These are phyloP conservation scores for Calvatia gigantea DNA, from an alignment of 768 basidiomycete genomes.

Conservation along the genomic window DNA sequence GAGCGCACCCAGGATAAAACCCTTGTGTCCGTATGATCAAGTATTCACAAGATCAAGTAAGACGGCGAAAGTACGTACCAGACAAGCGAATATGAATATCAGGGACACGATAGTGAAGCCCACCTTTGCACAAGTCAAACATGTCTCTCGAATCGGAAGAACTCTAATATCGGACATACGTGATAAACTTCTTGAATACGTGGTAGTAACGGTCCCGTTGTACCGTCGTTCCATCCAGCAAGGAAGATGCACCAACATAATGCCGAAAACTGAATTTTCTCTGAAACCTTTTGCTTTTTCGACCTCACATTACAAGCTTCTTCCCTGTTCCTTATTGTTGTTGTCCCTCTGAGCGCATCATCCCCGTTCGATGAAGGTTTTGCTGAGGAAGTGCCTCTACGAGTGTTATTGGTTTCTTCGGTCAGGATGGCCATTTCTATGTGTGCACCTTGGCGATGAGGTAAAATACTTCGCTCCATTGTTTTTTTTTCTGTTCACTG, in stretches of 20 bases:
- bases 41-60: neutral
- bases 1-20: conserved; percentile 36
- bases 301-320: conserved; percentile 11
- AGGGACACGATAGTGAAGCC: conserved; percentile 54
- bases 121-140: conserved; percentile 28
- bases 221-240: conserved; percentile 77
- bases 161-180: conserved; percentile 34
- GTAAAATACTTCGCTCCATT: neutral
- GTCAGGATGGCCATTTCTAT: neutral
- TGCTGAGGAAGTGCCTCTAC: neutral
- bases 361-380: neutral
- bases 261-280: conserved; percentile 46
- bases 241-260: conserved; percentile 58
- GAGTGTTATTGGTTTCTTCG: neutral
- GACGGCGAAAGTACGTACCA: conserved; percentile 27
- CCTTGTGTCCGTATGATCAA: conserved; percentile 22
- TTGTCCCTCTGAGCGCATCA: neutral
- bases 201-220: conserved; percentile 71
- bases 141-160: neutral
- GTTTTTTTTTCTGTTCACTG: too few relatives aligned
- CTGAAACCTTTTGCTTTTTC: conserved; percentile 19
- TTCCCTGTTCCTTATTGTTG: neutral
- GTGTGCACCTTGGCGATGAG: neutral
- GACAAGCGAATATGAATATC: conserved; percentile 46
- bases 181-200: conserved; percentile 56